A percentile compares a stretch with the other conserved stretches of the same genome.
Evolutionary conservation across 2,329 filamentous ascomycete species (phyloP).

Genomic region (Cordyceps cicadae): DNA sequence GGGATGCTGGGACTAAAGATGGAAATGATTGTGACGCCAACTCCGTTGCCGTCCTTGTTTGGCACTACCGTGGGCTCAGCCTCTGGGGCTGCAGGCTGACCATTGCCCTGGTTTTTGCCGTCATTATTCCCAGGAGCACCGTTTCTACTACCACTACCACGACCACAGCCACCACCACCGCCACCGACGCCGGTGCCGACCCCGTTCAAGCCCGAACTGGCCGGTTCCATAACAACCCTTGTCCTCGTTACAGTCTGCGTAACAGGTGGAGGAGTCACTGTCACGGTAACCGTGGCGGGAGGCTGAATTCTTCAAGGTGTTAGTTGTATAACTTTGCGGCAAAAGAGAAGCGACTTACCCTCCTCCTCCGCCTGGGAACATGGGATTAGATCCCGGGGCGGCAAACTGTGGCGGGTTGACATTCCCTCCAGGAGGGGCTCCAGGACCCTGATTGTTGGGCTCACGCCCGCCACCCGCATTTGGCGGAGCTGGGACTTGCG

Average conservation of each 20-base stretch:
- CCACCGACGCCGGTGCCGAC: too few relatives aligned
- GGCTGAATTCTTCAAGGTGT: not conserved
- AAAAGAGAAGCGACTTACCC: not conserved
- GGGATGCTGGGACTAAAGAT: slow-evolving; percentile 6
- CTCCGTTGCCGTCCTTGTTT: slow-evolving; percentile 19
- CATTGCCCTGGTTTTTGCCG: too few relatives aligned
- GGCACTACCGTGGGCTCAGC: not conserved
- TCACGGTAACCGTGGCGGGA: not conserved
- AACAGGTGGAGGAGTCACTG: not conserved
- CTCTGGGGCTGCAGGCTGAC: not conserved
- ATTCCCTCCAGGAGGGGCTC: too few relatives aligned
- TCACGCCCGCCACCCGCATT: not conserved
- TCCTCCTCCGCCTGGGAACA: too few relatives aligned
- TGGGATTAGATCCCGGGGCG: too few relatives aligned
- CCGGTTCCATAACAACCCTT: too few relatives aligned
- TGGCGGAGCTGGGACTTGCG: not conserved
- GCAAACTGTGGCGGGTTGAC: too few relatives aligned
- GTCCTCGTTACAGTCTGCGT: not conserved
- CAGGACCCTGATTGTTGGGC: too few relatives aligned
- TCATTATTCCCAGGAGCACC: too few relatives aligned
- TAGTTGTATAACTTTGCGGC: not conserved
- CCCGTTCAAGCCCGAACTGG: too few relatives aligned
- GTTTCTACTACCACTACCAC: too few relatives aligned
- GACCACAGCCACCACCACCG: too few relatives aligned
- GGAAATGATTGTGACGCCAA: slow-evolving; percentile 20